phyloP scores from a whole-genome alignment of 805 yeast species.

The Barnettozyma pratensis region DNA sequence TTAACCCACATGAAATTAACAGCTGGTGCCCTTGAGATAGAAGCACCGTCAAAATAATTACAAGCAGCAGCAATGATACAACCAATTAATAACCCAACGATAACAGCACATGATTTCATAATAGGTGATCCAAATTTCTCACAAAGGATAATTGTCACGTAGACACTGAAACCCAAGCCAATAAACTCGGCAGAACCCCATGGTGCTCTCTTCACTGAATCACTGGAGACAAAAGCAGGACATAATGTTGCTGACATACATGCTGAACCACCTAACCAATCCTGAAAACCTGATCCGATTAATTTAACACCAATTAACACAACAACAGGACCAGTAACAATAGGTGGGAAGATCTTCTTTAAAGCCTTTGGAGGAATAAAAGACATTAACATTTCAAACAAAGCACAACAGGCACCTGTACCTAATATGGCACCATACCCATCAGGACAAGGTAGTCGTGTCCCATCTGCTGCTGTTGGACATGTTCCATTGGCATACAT shows the following conservation, averaged over 20 bases:
- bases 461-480: conserved; percentile 59
- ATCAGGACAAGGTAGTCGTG: conserved; percentile 71
- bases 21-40: conserved; percentile 68
- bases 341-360: conserved; percentile 77
- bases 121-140: conserved; percentile 93
- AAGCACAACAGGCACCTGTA: conserved; percentile 72
- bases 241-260: conserved; percentile 42
- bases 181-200: conserved; percentile 88
- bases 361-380: conserved; percentile 71
- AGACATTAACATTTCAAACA: conserved; percentile 66
- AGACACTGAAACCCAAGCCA: conserved; percentile 85
- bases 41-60: conserved; percentile 62
- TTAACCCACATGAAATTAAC: conserved; percentile 85
- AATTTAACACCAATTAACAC: conserved; percentile 72
- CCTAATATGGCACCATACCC: conserved; percentile 88
- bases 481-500: conserved; percentile 75
- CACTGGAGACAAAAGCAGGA: conserved; percentile 46
- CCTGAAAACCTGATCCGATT: conserved; percentile 67
- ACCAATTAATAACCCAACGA: conserved; percentile 77
- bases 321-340: conserved; percentile 93
- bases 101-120: conserved; percentile 91
- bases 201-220: conserved; percentile 50
- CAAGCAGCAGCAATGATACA: conserved; percentile 91
- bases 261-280: conserved; percentile 86
- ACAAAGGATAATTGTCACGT: conserved; percentile 62